Conservation (phyloP, 441 rosid species). For the Populus hybrid region DNA sequence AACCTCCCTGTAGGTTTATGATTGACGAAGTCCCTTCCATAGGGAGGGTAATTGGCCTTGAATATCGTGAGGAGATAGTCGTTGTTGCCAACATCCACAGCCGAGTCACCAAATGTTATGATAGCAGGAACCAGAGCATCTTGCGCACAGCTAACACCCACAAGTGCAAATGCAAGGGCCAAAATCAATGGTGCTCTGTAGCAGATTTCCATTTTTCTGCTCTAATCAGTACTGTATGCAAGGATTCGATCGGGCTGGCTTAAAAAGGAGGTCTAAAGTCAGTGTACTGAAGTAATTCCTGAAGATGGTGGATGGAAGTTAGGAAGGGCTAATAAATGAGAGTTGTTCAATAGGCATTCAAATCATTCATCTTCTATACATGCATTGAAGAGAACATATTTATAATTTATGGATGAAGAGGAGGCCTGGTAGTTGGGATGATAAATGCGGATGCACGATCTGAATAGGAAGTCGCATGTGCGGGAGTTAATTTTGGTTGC, state of each 20-base stretch:
- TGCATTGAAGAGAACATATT: not conserved
- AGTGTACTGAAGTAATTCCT: not conserved
- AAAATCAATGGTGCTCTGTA: conserved; percentile 16
- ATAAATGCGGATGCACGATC: not conserved
- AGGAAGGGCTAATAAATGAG: conserved; percentile 34
- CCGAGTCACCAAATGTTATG: conserved; percentile 78
- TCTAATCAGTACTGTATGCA: not conserved
- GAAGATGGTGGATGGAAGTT: conserved; percentile 29
- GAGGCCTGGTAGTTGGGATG: conserved; percentile 17
- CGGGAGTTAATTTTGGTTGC: conserved; percentile 3
- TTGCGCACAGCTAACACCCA: conserved; percentile 33
- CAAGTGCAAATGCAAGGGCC: conserved; percentile 16
- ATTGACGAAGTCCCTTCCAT: conserved; percentile 71
- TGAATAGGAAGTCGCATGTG: conserved; percentile 21
- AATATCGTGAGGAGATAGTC: conserved; percentile 70
- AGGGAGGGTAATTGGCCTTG: conserved; percentile 86
- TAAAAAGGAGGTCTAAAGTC: conserved; percentile 6
- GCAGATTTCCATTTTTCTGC: conserved; percentile 17
- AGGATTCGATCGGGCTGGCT: not conserved
- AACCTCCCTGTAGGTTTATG: conserved; percentile 83
- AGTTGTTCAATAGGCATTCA: conserved; percentile 25
- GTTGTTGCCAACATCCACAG: conserved; percentile 89
- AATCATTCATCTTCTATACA: not conserved
- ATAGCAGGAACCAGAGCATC: conserved; percentile 73
- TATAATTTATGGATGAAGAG: not conserved